A percentile compares a stretch with the other conserved stretches of the same genome.
These are phyloP conservation scores for Tulasnella sp. DNA, from an alignment of 768 basidiomycete genomes.

Conservation along the genomic window DNA sequence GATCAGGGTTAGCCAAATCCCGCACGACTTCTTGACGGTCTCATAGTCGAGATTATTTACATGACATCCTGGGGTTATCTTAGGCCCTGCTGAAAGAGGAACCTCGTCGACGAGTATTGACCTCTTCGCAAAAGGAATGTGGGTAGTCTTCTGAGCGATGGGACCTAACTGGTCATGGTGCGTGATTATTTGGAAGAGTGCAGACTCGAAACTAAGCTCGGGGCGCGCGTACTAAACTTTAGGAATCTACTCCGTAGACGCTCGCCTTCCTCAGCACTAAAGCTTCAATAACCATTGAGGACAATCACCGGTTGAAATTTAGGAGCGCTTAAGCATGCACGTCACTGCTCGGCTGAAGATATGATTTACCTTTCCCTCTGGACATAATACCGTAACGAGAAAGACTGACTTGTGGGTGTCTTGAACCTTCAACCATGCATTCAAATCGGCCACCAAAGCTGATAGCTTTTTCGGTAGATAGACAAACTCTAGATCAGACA, in stretches of 20 bases:
- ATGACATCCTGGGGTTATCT: background rate
- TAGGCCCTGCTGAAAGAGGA: too few relatives aligned
- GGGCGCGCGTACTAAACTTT: too few relatives aligned
- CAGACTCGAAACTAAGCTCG: too few relatives aligned
- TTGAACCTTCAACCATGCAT: background rate
- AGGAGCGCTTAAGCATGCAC: too few relatives aligned
- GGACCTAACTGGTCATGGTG: background rate
- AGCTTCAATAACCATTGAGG: too few relatives aligned
- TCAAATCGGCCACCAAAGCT: background rate
- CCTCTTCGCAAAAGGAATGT: background rate
- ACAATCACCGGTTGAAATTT: too few relatives aligned
- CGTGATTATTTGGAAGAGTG: too few relatives aligned
- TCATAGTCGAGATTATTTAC: background rate
- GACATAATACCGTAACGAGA: background rate
- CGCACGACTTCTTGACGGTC: background rate
- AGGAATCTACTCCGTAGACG: too few relatives aligned
- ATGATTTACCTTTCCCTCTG: background rate
- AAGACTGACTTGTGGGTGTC: background rate
- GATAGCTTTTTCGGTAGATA: constrained; percentile 1
- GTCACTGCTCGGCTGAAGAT: too few relatives aligned
- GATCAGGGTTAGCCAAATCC: background rate
- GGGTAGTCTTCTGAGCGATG: too few relatives aligned
- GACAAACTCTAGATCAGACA: background rate
- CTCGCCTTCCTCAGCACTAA: too few relatives aligned
- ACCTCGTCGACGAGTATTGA: too few relatives aligned